Evolutionary conservation across 306 rosid species (phyloP).

Genomic region (Mimosa pudica): DNA sequence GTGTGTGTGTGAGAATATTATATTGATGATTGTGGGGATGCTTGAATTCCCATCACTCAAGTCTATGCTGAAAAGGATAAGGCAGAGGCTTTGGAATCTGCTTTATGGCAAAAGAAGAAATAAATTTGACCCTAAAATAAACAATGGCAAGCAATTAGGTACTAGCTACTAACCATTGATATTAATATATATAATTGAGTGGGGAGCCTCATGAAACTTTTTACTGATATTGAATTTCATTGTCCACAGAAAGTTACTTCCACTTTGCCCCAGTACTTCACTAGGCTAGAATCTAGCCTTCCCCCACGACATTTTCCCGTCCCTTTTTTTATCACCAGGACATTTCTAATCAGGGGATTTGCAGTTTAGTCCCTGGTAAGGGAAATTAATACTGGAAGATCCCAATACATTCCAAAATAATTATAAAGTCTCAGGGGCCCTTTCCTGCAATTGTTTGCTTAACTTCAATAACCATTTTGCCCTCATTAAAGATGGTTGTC

Average conservation of each 20-base stretch:
- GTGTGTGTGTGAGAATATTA: neutral
- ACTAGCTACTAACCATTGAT: neutral
- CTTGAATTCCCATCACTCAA: constrained; percentile 19
- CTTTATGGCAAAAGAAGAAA: constrained; percentile 33
- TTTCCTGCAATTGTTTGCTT: too few relatives aligned
- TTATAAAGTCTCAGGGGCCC: too few relatives aligned
- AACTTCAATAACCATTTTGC: too few relatives aligned
- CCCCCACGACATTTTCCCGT: neutral
- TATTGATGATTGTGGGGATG: constrained; percentile 4
- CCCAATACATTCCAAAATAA: too few relatives aligned
- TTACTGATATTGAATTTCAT: neutral
- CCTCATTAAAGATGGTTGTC: too few relatives aligned
- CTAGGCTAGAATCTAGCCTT: constrained; percentile 8
- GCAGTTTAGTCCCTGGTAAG: too few relatives aligned
- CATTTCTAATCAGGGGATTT: too few relatives aligned
- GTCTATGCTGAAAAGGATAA: constrained; percentile 26
- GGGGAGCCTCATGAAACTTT: constrained; percentile 7
- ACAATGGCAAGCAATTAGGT: neutral
- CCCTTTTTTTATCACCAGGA: neutral
- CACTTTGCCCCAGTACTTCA: neutral
- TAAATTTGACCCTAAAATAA: constrained; percentile 16
- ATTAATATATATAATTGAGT: too few relatives aligned
- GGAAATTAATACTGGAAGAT: too few relatives aligned
- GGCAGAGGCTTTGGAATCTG: constrained; percentile 36
- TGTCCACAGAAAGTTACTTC: neutral